These are phyloP conservation scores for Stylosanthes scabra DNA, from an alignment of 331 rosid genomes.

Conservation along the genomic window DNA sequence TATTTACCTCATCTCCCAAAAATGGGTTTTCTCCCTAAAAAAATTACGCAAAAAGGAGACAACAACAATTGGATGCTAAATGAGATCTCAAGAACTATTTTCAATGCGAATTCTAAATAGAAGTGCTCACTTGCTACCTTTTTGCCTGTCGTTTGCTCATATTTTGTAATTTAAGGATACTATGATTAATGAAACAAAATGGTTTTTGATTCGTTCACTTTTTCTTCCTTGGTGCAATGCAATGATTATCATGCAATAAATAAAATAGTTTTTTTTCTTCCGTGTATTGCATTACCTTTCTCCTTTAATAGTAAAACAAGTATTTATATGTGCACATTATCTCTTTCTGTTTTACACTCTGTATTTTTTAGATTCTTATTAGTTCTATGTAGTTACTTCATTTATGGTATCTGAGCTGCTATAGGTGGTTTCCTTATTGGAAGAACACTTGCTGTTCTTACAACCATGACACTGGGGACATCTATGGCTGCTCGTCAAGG, in stretches of 20 bases:
- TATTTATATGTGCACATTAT: constrained; percentile 3
- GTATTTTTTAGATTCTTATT: constrained; percentile 37
- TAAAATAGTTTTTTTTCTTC: neutral
- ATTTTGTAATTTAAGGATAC: constrained; percentile 9
- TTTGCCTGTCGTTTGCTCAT: neutral
- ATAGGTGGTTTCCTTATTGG: constrained; percentile 94
- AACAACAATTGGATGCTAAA: constrained; percentile 29
- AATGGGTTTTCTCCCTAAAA: constrained; percentile 20
- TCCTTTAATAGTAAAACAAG: constrained; percentile 21
- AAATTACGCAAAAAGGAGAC: constrained; percentile 9
- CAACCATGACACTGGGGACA: constrained; percentile 90
- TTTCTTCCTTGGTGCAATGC: neutral
- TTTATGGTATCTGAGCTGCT: constrained; percentile 40
- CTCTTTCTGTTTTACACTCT: constrained; percentile 7
- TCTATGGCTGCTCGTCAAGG: constrained; percentile 98
- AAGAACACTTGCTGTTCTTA: constrained; percentile 90
- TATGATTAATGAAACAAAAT: constrained; percentile 5
- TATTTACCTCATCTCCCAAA: constrained; percentile 12
- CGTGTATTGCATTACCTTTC: neutral
- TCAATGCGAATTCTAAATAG: neutral
- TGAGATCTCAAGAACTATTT: constrained; percentile 23
- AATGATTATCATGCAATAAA: neutral
- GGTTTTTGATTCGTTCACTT: neutral
- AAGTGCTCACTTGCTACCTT: neutral
- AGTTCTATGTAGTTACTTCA: constrained; percentile 32